A percentile compares a stretch with the other conserved stretches of the same genome.
phyloP scores from a whole-genome alignment of 2,329 filamentous ascomycete genomes.

The Chaetomium sp. region DNA sequence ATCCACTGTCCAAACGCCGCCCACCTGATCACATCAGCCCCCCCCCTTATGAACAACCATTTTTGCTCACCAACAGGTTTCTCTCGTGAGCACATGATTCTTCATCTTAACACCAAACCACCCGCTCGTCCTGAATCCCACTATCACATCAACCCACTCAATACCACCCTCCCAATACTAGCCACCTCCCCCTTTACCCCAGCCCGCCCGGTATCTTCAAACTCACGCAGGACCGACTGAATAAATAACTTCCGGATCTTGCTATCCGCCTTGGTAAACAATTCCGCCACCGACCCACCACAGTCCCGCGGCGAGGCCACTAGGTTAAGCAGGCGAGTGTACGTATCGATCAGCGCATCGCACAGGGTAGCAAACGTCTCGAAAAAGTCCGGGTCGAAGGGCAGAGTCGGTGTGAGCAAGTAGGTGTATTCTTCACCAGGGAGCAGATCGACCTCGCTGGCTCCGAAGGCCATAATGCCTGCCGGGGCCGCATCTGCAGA shows the following conservation, averaged over 20 bases:
- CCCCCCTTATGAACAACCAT: neutral
- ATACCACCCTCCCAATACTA: slow-evolving; percentile 79
- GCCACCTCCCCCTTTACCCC: slow-evolving; percentile 75
- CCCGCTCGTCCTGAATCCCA: neutral
- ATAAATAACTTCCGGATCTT: slow-evolving; percentile 84
- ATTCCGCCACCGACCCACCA: slow-evolving; percentile 63
- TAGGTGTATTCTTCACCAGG: slow-evolving; percentile 84
- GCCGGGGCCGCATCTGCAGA: slow-evolving; percentile 23
- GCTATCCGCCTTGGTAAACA: slow-evolving; percentile 85
- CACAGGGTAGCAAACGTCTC: slow-evolving; percentile 94
- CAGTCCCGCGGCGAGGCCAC: slow-evolving; percentile 71
- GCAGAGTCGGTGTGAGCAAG: slow-evolving; percentile 82
- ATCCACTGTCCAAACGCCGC: neutral
- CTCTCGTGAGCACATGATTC: neutral
- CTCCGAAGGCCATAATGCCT: slow-evolving; percentile 50
- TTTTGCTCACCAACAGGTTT: neutral
- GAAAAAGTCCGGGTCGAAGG: slow-evolving; percentile 95
- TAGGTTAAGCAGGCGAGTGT: slow-evolving; percentile 69
- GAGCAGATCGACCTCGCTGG: slow-evolving; percentile 58
- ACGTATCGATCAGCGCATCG: slow-evolving; percentile 90
- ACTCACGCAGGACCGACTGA: slow-evolving; percentile 80
- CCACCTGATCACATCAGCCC: too few species aligned
- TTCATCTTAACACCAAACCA: neutral
- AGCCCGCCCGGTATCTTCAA: slow-evolving; percentile 76
- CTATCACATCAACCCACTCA: slow-evolving; percentile 70